A percentile compares a stretch with the other conserved stretches of the same genome.
Evolutionary conservation across 768 basidiomycete species (phyloP).

Genomic region (Boletus reticulatus): DNA sequence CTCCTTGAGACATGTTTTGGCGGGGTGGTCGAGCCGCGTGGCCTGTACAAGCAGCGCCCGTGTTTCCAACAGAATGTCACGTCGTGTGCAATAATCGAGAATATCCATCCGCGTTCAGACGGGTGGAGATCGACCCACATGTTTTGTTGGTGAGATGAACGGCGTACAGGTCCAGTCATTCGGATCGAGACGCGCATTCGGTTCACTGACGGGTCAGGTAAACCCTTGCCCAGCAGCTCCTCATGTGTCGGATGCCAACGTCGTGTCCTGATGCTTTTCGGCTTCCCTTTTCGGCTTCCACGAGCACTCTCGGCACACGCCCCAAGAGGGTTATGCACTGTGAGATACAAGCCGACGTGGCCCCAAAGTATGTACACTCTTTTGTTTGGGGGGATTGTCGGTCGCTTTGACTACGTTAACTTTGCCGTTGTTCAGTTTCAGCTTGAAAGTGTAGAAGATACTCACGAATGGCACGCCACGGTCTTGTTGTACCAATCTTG

Average conservation of each 20-base stretch:
- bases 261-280: constrained; percentile 4
- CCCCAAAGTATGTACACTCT: constrained; percentile 28
- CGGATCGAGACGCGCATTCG: constrained; percentile 41
- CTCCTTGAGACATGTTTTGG: constrained; percentile 37
- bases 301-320: constrained; percentile 5
- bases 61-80: constrained; percentile 63
- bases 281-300: not conserved
- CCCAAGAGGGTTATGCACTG: constrained; percentile 1
- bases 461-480: constrained; percentile 56
- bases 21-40: constrained; percentile 59
- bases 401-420: constrained; percentile 53
- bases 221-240: constrained; percentile 45
- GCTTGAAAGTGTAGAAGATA: constrained; percentile 72
- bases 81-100: constrained; percentile 51
- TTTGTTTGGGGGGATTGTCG: constrained; percentile 44
- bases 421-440: constrained; percentile 47
- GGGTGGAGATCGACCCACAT: constrained; percentile 57
- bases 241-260: constrained; percentile 42
- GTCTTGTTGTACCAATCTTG: constrained; percentile 38
- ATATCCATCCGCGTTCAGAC: constrained; percentile 60
- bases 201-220: constrained; percentile 56
- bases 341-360: constrained; percentile 1
- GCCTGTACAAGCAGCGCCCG: constrained; percentile 35
- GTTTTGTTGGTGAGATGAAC: constrained; percentile 6
- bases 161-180: not conserved